Conservation (phyloP, 345 rosid genomes). For the Salix suchowensis region DNA sequence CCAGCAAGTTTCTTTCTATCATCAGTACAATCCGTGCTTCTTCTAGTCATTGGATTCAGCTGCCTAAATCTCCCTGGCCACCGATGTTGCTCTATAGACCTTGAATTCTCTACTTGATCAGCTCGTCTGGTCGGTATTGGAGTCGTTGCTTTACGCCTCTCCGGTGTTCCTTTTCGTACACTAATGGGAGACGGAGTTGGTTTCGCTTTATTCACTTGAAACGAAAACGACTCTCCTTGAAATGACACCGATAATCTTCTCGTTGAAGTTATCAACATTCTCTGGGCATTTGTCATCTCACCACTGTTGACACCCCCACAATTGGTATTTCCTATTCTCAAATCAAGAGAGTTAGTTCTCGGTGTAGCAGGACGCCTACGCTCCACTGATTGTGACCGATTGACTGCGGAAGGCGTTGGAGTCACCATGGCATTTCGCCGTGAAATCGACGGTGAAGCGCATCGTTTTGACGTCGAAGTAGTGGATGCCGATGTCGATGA, state of each 20-base stretch:
- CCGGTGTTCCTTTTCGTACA: conserved; percentile 66
- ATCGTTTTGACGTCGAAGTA: conserved; percentile 42
- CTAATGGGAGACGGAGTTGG: conserved; percentile 43
- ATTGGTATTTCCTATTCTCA: conserved; percentile 20
- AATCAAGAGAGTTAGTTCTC: conserved; percentile 36
- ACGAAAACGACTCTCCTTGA: conserved; percentile 76
- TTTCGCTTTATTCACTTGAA: conserved; percentile 66
- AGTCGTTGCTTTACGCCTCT: conserved; percentile 50
- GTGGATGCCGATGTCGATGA: conserved; percentile 35
- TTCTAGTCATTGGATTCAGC: conserved; percentile 51
- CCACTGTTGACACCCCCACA: conserved; percentile 10
- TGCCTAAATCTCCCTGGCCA: conserved; percentile 69
- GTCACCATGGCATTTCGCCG: conserved; percentile 29
- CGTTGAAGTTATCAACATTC: conserved; percentile 59
- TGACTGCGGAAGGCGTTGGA: conserved; percentile 30
- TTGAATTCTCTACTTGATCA: conserved; percentile 59
- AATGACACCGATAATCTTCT: conserved; percentile 77
- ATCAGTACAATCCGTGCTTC: conserved; percentile 61
- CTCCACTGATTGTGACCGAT: conserved; percentile 69
- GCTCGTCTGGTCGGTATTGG: conserved; percentile 35
- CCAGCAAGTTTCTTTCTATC: conserved; percentile 44
- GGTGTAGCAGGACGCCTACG: conserved; percentile 60
- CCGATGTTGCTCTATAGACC: conserved; percentile 52
- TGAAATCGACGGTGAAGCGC: conserved; percentile 56
- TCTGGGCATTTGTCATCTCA: conserved; percentile 55